Base-by-base conservation (phyloP, 208 protist species). In the Jaenimonas drosophilae region DNA sequence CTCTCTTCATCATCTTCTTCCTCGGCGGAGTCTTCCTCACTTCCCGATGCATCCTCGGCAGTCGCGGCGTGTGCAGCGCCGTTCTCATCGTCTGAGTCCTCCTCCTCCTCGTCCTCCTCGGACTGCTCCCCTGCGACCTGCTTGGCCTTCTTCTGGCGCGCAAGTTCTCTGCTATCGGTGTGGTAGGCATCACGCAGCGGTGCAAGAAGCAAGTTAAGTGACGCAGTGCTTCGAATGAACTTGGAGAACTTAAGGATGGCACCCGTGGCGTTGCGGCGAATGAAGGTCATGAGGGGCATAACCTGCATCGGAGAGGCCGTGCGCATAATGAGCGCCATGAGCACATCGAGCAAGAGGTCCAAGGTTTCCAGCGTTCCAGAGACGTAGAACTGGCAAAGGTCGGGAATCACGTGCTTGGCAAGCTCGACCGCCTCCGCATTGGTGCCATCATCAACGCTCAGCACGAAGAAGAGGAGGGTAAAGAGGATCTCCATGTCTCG, bases 251-350 rank as follows among this genome's bases (percentile, higher is more conserved):
- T 68, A 0, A 84, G 60, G 27, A 90, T 50, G 49, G 75, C 86
- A 12, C 80, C 75, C 32, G 66, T 84, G 3, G 76, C 73, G 43
- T 88, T 83, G 41, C 85, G 76, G 4, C 79, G 79, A 2, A 81
- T 54, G 30, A 66, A 88, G 11, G 69, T 74, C 77, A 90, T 76
- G 27, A 93, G 58, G 23, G 85, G 80, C 62, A 88, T 77, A 26
- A 93, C 76, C 46, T 93, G 85, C 49, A 86, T 54, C 20, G 85
- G 77, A 3, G 77, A 43, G 31, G 62, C 70, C 14, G 70, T 52
- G 38, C 85, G 85, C 70, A 93, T 82, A 14, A 81, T n/a, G 12
- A 93, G 55, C 16, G 72, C 45, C 85, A 93, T 93, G 19, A 88
- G 61, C 1, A 86, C 76, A 59, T 93, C 85, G 31, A 80, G 65